Evolutionary conservation across 2,329 filamentous ascomycete species (phyloP).

Genomic region (Penicillium sp.): DNA sequence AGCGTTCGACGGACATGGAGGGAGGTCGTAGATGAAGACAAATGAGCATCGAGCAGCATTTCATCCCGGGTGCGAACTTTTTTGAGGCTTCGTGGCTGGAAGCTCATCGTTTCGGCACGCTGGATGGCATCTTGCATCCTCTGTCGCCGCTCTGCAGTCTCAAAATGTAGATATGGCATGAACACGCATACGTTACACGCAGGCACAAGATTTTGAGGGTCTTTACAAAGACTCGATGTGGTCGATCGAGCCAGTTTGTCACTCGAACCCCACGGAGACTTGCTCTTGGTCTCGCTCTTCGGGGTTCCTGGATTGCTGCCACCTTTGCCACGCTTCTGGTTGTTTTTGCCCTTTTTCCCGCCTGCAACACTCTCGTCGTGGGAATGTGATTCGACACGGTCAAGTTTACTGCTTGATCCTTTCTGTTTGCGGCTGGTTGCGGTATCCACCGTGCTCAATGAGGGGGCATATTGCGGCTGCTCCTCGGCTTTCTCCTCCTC

Average conservation of each 20-base stretch:
- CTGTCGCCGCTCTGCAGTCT: constrained; percentile 54
- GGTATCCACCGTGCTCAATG: constrained; percentile 10
- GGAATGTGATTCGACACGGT: constrained; percentile 25
- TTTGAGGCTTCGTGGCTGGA: constrained; percentile 26
- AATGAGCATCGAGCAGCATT: constrained; percentile 39
- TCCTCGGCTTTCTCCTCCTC: constrained; percentile 35
- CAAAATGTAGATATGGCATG: constrained; percentile 67
- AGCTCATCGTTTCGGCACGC: constrained; percentile 28
- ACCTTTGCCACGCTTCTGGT: constrained; percentile 28
- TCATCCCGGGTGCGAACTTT: constrained; percentile 33
- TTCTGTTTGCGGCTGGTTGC: constrained; percentile 29
- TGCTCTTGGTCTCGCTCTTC: constrained; percentile 27
- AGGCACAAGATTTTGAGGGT: constrained; percentile 18
- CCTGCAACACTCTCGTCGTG: constrained; percentile 26
- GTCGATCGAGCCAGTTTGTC: constrained; percentile 26
- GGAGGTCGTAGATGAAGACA: constrained; percentile 36
- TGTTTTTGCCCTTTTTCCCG: constrained; percentile 31
- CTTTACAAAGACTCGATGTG: constrained; percentile 40
- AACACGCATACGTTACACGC: constrained; percentile 41
- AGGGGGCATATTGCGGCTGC: constrained; percentile 16
- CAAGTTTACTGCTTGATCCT: constrained; percentile 22
- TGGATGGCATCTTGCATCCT: constrained; percentile 58
- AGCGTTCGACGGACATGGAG: constrained; percentile 61
- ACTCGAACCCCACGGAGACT: constrained; percentile 36
- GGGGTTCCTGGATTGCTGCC: constrained; percentile 22